Base-by-base conservation (phyloP, 495 filamentous ascomycete species). In the Xylaria scruposa region DNA sequence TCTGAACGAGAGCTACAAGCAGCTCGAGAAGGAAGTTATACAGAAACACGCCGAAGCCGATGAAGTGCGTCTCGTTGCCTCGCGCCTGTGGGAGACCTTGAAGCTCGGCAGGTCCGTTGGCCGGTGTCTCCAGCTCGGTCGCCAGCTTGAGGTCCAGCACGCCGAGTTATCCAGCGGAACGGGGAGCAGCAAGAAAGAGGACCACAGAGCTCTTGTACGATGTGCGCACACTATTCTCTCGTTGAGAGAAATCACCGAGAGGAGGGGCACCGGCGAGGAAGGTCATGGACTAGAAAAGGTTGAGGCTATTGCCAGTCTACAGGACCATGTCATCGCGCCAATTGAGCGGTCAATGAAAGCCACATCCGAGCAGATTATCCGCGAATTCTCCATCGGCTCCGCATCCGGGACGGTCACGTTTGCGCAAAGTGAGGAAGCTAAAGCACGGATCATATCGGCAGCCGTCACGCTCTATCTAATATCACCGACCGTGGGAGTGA, bases 81-180 rank as follows among this genome's bases (percentile, higher is more conserved):
- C 90, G 67, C 84, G 94, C 38, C 88, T 97, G 21, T 91, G 93
- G 85, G 85, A 90, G 69, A 92, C 94, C 0, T 87, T 97, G n/a
- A 87, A 89, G 60, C 81, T 98, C 31, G 91, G 91, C 21, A 82
- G 96, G 56, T 89, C 92, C 1, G 91, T 97, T 6, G 89, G 86
- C 44, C 83, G 96, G 58, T 92, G 90, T 72, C 83, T 98, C 33
- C 88, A 90, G 56, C 85, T 98, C 21, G 94, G 92, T 0, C 85
- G 95, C 38, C 95, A 97, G 83, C 86, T 99, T 26, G 94, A 98
- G 77, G 87, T 91, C 17, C 94, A 97, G 80, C 76, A 88, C 91
- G 74, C 83, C 86, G 75, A 88, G 81, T 61, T 88, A 80, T 26
- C 82, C 29, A 81, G 80, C 51, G 78, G 79, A 1, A 47, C 76